Conservation (phyloP, 768 basidiomycete genomes). For the Austroboletus eburneus region DNA sequence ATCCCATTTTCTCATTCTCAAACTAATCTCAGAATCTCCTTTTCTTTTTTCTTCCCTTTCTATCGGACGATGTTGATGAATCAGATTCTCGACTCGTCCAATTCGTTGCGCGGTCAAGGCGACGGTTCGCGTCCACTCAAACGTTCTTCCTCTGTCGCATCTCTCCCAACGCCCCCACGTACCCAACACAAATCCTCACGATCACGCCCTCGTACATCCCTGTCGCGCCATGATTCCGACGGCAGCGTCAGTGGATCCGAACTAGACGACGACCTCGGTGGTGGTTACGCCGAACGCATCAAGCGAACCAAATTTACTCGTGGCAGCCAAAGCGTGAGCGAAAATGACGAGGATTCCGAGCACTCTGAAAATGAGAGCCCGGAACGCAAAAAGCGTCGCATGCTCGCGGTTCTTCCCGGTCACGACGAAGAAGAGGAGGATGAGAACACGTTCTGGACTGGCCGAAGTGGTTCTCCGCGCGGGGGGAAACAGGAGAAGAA, state of each 20-base stretch:
- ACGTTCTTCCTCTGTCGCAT: constrained; percentile 60
- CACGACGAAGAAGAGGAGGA: constrained; percentile 54
- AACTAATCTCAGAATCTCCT: background rate
- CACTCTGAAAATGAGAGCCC: constrained; percentile 15
- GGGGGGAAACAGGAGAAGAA: constrained; percentile 6
- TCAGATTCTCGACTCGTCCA: constrained; percentile 33
- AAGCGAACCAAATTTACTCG: constrained; percentile 15
- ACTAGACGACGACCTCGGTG: constrained; percentile 16
- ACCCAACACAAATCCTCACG: constrained; percentile 49
- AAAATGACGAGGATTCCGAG: constrained; percentile 19
- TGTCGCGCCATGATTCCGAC: constrained; percentile 43
- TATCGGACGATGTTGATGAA: constrained; percentile 27
- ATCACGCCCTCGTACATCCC: constrained; percentile 39
- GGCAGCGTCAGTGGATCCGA: constrained; percentile 36
- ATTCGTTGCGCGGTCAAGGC: constrained; percentile 12
- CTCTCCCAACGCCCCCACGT: constrained; percentile 63
- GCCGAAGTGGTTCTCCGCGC: constrained; percentile 15
- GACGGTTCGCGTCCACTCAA: constrained; percentile 40
- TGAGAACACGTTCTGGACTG: constrained; percentile 34
- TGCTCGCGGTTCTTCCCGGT: constrained; percentile 29
- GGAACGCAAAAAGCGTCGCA: constrained; percentile 39
- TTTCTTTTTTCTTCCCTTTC: background rate
- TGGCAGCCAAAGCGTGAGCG: constrained; percentile 10
- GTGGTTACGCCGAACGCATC: constrained; percentile 8
- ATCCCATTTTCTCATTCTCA: background rate